Evolutionary conservation across 768 basidiomycete genomes (phyloP).

Genomic region (Galerina marginata): DNA sequence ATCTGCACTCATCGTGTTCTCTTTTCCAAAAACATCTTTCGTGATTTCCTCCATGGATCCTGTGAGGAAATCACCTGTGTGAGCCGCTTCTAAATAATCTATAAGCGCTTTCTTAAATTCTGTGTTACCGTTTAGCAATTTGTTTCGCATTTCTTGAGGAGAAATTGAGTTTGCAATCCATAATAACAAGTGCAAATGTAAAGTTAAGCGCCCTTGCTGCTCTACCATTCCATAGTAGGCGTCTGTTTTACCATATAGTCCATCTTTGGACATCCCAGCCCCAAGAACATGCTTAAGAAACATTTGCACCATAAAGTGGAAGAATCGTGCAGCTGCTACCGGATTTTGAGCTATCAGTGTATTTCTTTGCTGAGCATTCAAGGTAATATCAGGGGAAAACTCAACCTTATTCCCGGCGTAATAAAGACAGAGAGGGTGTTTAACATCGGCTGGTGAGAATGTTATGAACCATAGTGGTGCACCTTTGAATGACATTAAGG

Average conservation of each 20-base stretch:
- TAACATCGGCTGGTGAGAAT: conserved; percentile 31
- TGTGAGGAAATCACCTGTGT: conserved; percentile 30
- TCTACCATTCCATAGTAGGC: conserved; percentile 46
- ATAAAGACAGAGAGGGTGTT: conserved; percentile 31
- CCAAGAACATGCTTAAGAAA: conserved; percentile 36
- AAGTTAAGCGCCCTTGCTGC: conserved; percentile 33
- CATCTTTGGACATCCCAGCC: conserved; percentile 20
- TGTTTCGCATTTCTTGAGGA: conserved; percentile 37
- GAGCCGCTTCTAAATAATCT: conserved; percentile 35
- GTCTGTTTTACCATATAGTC: conserved; percentile 31
- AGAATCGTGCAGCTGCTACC: conserved; percentile 30
- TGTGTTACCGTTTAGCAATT: conserved; percentile 26
- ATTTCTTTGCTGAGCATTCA: conserved; percentile 13
- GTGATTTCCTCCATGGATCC: conserved; percentile 5
- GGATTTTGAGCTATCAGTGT: conserved; percentile 13
- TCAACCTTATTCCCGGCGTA: conserved; percentile 20
- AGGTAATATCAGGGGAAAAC: conserved; percentile 16
- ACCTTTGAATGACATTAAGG: conserved; percentile 27
- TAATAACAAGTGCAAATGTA: conserved; percentile 38
- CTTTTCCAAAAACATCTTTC: neutral
- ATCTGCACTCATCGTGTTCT: too few relatives aligned
- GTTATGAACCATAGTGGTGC: conserved; percentile 35
- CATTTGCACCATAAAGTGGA: conserved; percentile 32
- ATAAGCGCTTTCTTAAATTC: conserved; percentile 33
- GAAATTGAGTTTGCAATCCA: conserved; percentile 32